These are phyloP conservation scores for Pistacia atlantica DNA, from an alignment of 345 rosid species.

Conservation along the genomic window DNA sequence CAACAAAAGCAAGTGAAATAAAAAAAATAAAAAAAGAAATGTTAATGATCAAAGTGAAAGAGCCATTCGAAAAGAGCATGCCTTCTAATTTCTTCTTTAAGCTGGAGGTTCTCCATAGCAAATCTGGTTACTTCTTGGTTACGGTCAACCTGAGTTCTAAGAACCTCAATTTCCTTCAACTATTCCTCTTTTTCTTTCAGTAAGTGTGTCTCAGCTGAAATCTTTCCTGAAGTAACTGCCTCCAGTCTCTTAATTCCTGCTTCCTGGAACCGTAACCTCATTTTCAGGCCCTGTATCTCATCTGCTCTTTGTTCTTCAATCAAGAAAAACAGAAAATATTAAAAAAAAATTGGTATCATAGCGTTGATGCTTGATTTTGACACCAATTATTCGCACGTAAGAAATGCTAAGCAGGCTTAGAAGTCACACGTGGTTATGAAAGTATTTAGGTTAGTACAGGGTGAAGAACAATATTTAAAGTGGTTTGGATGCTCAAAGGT, in stretches of 20 bases:
- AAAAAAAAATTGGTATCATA: neutral
- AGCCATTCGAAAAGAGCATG: constrained; percentile 26
- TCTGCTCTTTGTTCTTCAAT: constrained; percentile 71
- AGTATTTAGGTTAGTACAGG: too few species aligned
- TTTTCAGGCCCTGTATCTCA: constrained; percentile 87
- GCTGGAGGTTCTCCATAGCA: constrained; percentile 88
- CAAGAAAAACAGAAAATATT: constrained; percentile 8
- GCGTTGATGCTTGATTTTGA: too few species aligned
- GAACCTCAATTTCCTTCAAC: constrained; percentile 82
- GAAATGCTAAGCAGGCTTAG: too few species aligned
- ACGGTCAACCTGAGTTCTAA: constrained; percentile 77
- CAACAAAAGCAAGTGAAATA: neutral
- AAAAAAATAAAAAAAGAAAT: neutral
- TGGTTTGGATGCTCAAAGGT: too few species aligned
- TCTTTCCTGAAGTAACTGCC: constrained; percentile 83
- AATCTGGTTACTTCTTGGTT: constrained; percentile 97
- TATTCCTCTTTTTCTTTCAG: constrained; percentile 79
- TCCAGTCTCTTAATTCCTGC: constrained; percentile 86
- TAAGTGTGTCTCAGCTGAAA: constrained; percentile 83
- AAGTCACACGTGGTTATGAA: too few species aligned
- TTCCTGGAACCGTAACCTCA: constrained; percentile 92
- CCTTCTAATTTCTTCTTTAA: constrained; percentile 97
- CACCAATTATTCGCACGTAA: too few species aligned
- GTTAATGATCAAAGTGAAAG: neutral
- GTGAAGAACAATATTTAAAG: too few species aligned